Base-by-base conservation (phyloP, 75 land plant species). In the Selaginella tamariscina region DNA sequence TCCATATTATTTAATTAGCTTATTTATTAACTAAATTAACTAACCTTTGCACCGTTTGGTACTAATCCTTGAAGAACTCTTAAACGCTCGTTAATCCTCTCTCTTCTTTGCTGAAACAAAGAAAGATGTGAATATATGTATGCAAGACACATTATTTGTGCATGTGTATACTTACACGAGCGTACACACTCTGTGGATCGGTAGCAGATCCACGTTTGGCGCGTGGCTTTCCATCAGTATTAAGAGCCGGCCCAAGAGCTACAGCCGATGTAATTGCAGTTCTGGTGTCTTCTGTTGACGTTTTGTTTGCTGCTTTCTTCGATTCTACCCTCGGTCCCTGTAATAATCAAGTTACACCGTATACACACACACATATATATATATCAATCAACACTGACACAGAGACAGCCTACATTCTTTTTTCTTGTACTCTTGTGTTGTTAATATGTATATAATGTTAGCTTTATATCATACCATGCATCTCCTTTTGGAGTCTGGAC, bases 31-130 rank as follows among this genome's bases (percentile, higher is more conserved):
- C 49, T 15, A 39, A 39, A 39, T 5, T 5, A 15, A 39, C 49
- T 15, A 5, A 67, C 68, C 64, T 67, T 67, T 29, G 56, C 23
- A 21, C 68, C 68, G 27, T 67, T 44, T 23, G 69, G 69, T 21
- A 67, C n/a, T 0, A 67, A 15, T 21, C 27, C 44, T 27, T 67
- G 69, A 18, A 67, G 44, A 20, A n/a, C 15, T 26, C 44, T 67
- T 24, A 67, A 28, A 54, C 69, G 69, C 69, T 67, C 57, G 13
- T 67, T 67, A 24, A 67, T 67, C 44, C 27, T 67, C 15, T 67
- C 57, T 67, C 69, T 67, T 0, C 69, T 26, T 54, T 67, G 69
- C 69, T 67, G 69, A 21, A 26, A 28, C 66, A 28, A 65, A 39
- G 15, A 39, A 39, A 5, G 11, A 39, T 5, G 49, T 5, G 49